A percentile compares a stretch with the other conserved stretches of the same genome.
Conservation (phyloP, 2,329 filamentous ascomycete species). For the Colletotrichum viniferum region DNA sequence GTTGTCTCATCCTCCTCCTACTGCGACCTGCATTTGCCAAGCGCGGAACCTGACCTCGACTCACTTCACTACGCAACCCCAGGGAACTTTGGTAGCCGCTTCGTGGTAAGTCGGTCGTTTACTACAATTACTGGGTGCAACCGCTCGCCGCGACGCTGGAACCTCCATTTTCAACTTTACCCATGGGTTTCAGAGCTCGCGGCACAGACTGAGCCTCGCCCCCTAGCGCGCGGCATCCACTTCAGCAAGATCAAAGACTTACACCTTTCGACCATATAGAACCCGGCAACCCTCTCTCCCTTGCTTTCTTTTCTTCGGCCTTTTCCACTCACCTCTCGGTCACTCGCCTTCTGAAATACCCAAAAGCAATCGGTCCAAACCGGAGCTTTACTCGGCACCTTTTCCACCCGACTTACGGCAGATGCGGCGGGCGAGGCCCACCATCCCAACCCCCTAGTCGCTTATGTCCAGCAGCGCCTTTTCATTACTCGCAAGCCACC, state of each 20-base stretch:
- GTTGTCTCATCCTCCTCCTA: constrained; percentile 5
- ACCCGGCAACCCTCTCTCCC: neutral
- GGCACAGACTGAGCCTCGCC: constrained; percentile 13
- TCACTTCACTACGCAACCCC: neutral
- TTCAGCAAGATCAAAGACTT: constrained; percentile 4
- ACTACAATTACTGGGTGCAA: neutral
- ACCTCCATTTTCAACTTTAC: neutral
- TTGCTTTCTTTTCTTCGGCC: neutral
- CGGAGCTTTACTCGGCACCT: constrained; percentile 8
- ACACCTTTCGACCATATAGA: neutral
- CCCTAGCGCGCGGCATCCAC: constrained; percentile 19
- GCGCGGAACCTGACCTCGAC: neutral
- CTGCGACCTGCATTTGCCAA: constrained; percentile 11
- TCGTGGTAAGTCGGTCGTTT: constrained; percentile 7
- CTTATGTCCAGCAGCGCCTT: constrained; percentile 22
- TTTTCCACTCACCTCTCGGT: neutral
- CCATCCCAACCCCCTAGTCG: constrained; percentile 18
- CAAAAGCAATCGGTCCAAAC: neutral
- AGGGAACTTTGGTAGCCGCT: neutral
- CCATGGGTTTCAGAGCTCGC: constrained; percentile 14
- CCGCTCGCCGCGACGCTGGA: neutral
- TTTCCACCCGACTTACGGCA: constrained; percentile 12
- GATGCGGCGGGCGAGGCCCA: constrained; percentile 17
- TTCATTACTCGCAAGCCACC: constrained; percentile 24
- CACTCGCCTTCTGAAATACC: neutral